phyloP scores from a whole-genome alignment of 164 flowering plant species.

The Dillenia suffruticosa region DNA sequence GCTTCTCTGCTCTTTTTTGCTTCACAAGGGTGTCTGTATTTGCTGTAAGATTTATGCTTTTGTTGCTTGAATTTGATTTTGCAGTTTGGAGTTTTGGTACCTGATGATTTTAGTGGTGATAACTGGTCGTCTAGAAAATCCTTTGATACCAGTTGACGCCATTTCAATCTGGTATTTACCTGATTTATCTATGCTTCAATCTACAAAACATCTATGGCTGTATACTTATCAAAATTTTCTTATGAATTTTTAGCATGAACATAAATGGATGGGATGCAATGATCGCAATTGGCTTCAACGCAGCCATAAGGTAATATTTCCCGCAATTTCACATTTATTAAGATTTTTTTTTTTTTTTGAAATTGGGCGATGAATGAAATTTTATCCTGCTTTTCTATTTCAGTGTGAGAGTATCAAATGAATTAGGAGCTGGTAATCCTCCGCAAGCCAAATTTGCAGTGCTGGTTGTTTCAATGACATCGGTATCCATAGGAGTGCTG shows the following conservation, averaged over 20 bases:
- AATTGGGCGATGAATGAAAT: not conserved
- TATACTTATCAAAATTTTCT: no score
- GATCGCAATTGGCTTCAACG: slow-evolving; percentile 71
- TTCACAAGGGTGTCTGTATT: not conserved
- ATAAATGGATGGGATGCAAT: slow-evolving; percentile 61
- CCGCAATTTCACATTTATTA: not conserved
- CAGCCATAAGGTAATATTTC: slow-evolving; percentile 55
- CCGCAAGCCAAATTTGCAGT: slow-evolving; percentile 51
- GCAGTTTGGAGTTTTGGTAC: slow-evolving; percentile 69
- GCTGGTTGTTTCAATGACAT: slow-evolving; percentile 43
- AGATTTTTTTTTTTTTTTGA: not conserved
- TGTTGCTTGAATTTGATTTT: slow-evolving; percentile 1
- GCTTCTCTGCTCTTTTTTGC: not conserved
- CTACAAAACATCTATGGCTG: no score
- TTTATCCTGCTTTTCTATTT: not conserved
- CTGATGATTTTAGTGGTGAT: slow-evolving; percentile 54
- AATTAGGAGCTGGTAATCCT: slow-evolving; percentile 61
- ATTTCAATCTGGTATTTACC: slow-evolving; percentile 47
- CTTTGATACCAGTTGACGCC: slow-evolving; percentile 59
- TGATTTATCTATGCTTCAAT: no score
- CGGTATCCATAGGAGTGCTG: slow-evolving; percentile 45
- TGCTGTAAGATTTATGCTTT: not conserved
- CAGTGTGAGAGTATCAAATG: slow-evolving; percentile 76
- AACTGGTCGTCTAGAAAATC: slow-evolving; percentile 41
- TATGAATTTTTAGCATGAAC: slow-evolving; percentile 49